Percentiles rank a stretch among this genome's conserved stretches.
These are phyloP conservation scores for Pseudonitzschia pungens DNA, from an alignment of 108 stramenopile genomes.

Conservation along the genomic window DNA sequence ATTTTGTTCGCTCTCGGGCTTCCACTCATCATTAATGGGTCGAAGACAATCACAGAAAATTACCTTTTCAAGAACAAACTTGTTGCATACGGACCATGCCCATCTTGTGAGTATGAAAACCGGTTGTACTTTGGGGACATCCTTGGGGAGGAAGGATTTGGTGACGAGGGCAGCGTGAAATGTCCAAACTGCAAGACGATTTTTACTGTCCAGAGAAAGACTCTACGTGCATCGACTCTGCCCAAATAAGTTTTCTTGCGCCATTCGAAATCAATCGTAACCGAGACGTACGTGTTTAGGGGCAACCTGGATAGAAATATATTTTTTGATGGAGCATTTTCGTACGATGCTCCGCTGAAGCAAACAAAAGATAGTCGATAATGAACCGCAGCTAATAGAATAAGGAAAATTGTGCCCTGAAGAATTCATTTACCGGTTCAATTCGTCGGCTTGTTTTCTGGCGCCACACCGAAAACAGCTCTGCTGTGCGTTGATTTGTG, in stretches of 20 bases:
- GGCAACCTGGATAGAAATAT: too few relatives aligned
- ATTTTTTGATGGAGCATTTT: too few relatives aligned
- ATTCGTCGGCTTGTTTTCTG: too few relatives aligned
- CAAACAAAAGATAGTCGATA: background rate
- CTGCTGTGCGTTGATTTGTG: too few relatives aligned
- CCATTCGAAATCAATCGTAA: too few relatives aligned
- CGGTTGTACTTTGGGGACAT: conserved; percentile 93
- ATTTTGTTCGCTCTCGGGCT: conserved; percentile 69
- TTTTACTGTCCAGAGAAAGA: conserved; percentile 78
- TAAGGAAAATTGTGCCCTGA: too few relatives aligned
- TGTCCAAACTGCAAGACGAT: conserved; percentile 85
- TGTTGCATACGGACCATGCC: conserved; percentile 93
- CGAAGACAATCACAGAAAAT: conserved; percentile 62
- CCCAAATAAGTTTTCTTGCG: conserved; percentile 65
- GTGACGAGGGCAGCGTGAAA: conserved; percentile 70
- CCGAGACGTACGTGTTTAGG: too few relatives aligned
- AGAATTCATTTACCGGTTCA: too few relatives aligned
- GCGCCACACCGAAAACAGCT: too few relatives aligned
- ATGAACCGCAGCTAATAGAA: too few relatives aligned
- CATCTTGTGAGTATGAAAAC: conserved; percentile 80
- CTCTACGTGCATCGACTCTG: conserved; percentile 84
- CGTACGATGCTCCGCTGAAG: background rate
- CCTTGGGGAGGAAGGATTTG: conserved; percentile 87
- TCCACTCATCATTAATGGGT: conserved; percentile 67
- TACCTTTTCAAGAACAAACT: conserved; percentile 76